Conservation (phyloP, 345 rosid species). For the Euclidium syriacum region DNA sequence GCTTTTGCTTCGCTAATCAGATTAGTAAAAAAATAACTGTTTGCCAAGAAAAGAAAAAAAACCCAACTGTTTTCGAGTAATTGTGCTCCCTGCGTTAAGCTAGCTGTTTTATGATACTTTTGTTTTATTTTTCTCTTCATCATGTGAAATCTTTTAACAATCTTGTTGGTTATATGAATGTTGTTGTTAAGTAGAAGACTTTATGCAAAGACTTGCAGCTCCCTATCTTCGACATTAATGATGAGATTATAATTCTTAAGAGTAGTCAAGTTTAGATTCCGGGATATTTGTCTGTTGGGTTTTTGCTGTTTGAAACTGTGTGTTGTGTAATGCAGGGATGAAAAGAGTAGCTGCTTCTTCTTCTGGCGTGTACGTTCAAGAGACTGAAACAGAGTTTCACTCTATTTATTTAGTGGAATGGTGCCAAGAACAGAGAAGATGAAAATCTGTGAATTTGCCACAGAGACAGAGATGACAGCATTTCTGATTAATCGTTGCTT, state of each 20-base stretch:
- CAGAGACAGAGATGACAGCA: constrained; percentile 9
- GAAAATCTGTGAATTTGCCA: neutral
- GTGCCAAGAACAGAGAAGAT: constrained; percentile 5
- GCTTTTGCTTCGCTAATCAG: constrained; percentile 4
- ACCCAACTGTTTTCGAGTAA: neutral
- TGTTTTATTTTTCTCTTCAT: neutral
- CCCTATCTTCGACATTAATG: neutral
- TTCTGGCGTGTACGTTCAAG: constrained; percentile 23
- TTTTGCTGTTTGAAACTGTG: neutral
- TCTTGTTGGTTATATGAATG: constrained; percentile 12
- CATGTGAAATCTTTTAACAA: constrained; percentile 1
- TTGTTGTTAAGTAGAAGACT: neutral
- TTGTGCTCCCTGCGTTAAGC: neutral
- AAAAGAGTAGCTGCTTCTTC: constrained; percentile 47
- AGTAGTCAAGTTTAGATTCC: neutral
- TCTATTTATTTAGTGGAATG: neutral
- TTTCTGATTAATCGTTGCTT: constrained; percentile 1
- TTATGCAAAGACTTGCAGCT: neutral
- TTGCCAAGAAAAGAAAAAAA: neutral
- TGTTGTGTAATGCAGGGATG: constrained; percentile 37
- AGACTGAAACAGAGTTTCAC: neutral
- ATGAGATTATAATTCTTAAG: neutral
- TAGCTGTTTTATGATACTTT: neutral
- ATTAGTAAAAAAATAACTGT: neutral
- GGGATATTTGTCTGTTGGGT: neutral